Evolutionary conservation across 1,139 yeast genomes (phyloP).

Genomic region (Suhomyces maxii): DNA sequence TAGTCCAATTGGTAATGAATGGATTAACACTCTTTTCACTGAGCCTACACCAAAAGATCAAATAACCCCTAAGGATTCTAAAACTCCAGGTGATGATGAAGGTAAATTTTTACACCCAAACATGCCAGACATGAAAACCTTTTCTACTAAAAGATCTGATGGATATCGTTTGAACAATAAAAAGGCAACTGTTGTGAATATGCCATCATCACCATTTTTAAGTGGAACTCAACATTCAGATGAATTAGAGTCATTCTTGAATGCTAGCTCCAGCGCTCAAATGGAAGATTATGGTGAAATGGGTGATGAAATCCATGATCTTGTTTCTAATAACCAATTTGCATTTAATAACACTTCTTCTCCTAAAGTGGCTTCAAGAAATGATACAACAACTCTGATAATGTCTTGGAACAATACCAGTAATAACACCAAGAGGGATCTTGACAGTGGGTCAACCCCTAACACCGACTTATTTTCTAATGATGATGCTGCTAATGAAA

Average conservation of each 20-base stretch:
- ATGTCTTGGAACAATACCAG: conserved; percentile 28
- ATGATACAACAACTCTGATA: conserved; percentile 37
- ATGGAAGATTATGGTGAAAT: conserved; percentile 14
- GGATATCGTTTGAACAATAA: conserved; percentile 22
- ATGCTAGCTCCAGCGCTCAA: conserved; percentile 13
- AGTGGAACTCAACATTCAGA: conserved; percentile 18
- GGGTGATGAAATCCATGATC: conserved; percentile 23
- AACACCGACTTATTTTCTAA: conserved; percentile 35
- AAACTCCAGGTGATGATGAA: conserved; percentile 31
- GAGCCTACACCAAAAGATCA: conserved; percentile 50
- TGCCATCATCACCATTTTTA: conserved; percentile 46
- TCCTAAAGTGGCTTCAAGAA: conserved; percentile 33
- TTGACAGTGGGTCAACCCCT: conserved; percentile 30
- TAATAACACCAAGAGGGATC: conserved; percentile 13
- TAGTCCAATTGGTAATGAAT: conserved; percentile 32
- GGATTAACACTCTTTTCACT: conserved; percentile 42
- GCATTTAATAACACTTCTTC: conserved; percentile 24
- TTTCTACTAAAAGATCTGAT: conserved; percentile 21
- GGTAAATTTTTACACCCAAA: conserved; percentile 20
- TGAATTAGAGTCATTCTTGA: conserved; percentile 19
- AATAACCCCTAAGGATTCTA: conserved; percentile 43
- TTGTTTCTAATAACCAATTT: conserved; percentile 13
- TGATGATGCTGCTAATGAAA: conserved; percentile 21
- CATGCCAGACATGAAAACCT: conserved; percentile 33
- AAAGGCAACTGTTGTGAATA: conserved; percentile 30